Evolutionary conservation across 495 filamentous ascomycete species (phyloP), one percentile per base, ranked within the genome.

Genomic region (Rhizodiscina lignyota): DNA sequence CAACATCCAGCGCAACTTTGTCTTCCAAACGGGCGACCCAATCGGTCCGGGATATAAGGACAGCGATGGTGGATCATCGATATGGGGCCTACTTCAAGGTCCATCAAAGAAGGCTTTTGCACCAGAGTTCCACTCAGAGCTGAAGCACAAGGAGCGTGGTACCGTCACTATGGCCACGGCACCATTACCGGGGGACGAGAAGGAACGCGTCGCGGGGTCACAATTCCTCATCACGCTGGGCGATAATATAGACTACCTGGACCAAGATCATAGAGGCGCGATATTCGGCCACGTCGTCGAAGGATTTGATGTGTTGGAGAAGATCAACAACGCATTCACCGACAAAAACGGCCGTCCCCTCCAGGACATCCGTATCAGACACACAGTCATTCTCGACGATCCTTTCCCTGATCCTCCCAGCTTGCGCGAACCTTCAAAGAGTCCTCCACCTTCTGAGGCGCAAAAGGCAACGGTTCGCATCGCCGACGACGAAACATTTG

Each of bases 161-260:
- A 93, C 82, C 2, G 85, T 94, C 39, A 91, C 83, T 62, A 87
- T 94, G 81, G 86, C 86, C 18, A 93, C 86, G 1, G 80, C 74
- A 16, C 72, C 80, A 15, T 6, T 11, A 6, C 6, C 6, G 8
- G 30, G 17, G 10, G 65, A 68, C 22, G 79, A 94, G 48, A 80
- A 80, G 2, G 86, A 94, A 43, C 70, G 83, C 17, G 53, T 89
- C 2, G 80, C 83, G 2, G 83, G 69, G 3, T 91, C 83, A 47
- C 86, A 94, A 54, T 94, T 94, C 54, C 68, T 93, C 41, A 68
- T 94, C 36, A 94, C 86, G 4, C 63, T 87, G 3, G 86, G 80
- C 19, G 81, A 91, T 36, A 75, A 82, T 41, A 68, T 87, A 2
- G 86, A 94, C 41, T 86, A 79, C 47, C 59, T 94, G 19, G 83